Percentiles rank a stretch among this genome's conserved stretches.
These are phyloP conservation scores for Nephelium lappaceum DNA, from an alignment of 345 rosid species.

Conservation along the genomic window DNA sequence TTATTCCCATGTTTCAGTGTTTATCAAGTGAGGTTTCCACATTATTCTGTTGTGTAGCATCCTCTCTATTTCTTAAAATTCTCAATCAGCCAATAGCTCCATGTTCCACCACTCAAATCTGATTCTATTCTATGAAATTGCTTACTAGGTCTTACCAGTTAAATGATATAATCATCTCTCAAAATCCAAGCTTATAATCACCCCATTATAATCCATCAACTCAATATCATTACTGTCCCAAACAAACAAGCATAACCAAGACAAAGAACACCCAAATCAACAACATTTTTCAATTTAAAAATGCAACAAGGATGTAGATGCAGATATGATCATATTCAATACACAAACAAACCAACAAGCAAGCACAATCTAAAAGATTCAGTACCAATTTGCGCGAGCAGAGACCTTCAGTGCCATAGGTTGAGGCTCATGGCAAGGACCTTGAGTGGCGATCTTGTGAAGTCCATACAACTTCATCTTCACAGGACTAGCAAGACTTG, in stretches of 20 bases:
- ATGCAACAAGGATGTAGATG: not conserved
- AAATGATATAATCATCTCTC: not conserved
- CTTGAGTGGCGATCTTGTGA: constrained; percentile 55
- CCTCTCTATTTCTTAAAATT: constrained; percentile 2
- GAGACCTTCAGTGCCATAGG: constrained; percentile 50
- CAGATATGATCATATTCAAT: not conserved
- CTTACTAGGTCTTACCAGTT: not conserved
- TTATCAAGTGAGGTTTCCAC: constrained; percentile 13
- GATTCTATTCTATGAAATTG: not conserved
- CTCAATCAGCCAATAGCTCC: not conserved
- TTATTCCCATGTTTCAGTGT: constrained; percentile 19
- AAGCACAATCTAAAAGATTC: not conserved
- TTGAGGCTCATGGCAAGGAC: constrained; percentile 51
- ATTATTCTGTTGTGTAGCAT: not conserved
- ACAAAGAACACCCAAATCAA: not conserved
- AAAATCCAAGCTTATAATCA: not conserved
- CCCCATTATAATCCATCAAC: not conserved
- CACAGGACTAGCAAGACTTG: constrained; percentile 27
- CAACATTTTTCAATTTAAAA: not conserved
- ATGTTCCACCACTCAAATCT: not conserved
- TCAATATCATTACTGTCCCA: not conserved
- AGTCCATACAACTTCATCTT: constrained; percentile 49
- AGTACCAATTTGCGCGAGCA: constrained; percentile 58
- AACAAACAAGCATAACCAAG: not conserved
- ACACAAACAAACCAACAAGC: not conserved